These are phyloP conservation scores for Fragaria iinumae DNA, from an alignment of 306 rosid genomes.

Conservation along the genomic window DNA sequence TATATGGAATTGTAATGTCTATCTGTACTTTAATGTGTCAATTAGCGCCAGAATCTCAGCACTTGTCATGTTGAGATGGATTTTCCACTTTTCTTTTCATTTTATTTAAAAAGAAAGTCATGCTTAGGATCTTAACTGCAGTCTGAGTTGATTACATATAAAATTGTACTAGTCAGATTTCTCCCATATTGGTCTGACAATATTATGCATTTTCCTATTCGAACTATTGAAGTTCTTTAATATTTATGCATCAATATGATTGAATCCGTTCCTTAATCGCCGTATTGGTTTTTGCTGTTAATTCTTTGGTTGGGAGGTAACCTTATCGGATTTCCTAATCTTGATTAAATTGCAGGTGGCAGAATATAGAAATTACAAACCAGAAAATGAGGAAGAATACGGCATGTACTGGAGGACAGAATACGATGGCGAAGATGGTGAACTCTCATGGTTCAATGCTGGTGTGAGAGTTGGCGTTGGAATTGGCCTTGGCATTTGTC, in stretches of 20 bases:
- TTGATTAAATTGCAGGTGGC: slow-evolving; percentile 21
- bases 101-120: not conserved
- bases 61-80: not conserved
- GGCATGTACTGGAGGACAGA: slow-evolving; percentile 39
- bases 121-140: not conserved
- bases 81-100: not conserved
- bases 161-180: not conserved
- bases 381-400: slow-evolving; percentile 23
- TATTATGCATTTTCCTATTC: not conserved
- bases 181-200: not conserved
- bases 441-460: slow-evolving; percentile 47
- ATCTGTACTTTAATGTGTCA: not conserved
- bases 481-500: slow-evolving; percentile 43
- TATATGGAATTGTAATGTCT: not conserved
- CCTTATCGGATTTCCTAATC: not conserved
- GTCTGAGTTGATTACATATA: not conserved
- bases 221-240: not conserved
- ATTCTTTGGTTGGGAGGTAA: not conserved
- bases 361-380: slow-evolving; percentile 34
- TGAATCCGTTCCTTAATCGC: not conserved
- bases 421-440: slow-evolving; percentile 42
- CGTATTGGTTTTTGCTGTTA: not conserved
- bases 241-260: not conserved
- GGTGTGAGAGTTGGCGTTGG: slow-evolving; percentile 49
- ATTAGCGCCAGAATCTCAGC: not conserved